Base-by-base conservation (phyloP, 257 asterid species). In the Nicotiana sylvestris region DNA sequence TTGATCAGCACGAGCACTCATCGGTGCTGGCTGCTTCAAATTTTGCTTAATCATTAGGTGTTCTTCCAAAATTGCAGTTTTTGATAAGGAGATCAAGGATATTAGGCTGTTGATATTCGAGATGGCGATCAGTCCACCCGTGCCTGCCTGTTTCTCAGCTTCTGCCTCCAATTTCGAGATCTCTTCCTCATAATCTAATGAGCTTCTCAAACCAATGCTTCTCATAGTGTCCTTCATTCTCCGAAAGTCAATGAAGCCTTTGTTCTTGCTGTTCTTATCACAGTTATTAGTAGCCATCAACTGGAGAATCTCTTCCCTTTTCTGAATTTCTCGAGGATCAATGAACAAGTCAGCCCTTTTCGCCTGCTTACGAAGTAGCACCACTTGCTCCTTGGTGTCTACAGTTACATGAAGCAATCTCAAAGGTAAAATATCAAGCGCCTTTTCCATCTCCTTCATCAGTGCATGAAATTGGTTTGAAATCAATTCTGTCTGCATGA, bases 371-470 rank as follows among this genome's bases (percentile, higher is more conserved):
- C 80, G 98, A 62, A 95, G 91, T 56, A 95, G 95, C 78, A 93
- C 98, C 21, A 95, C 90, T 86, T 92, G 98, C 89, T 95, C 98
- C 80, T 84, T 92, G 9, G 93, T 90, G 82, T 95, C 98, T 29
- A 84, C 83, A 5, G 92, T 90, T 18, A 93, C 83, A 83, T 85
- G 81, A 2, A 94, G 94, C 92, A 92, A 86, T 81, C 97, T 92
- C 81, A 94, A 76, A 37, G 97, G 98, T 53, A 94, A 85, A 76
- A 94, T 93, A 53, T 93, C 97, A 15, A 94, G 97, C 55, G 97
- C 97, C 27, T 89, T 87, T 0, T 88, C 96, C 91, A 93, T 93
- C 84, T 94, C 98, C 64, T 86, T 91, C 65, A 80, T 92, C n/a
- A 84, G 32, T 5, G 70, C 81, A 16, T 89, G 83, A 77, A 91